phyloP scores from a whole-genome alignment of 1,284 basidiomycete genomes.

The Schizophyllum amplum region DNA sequence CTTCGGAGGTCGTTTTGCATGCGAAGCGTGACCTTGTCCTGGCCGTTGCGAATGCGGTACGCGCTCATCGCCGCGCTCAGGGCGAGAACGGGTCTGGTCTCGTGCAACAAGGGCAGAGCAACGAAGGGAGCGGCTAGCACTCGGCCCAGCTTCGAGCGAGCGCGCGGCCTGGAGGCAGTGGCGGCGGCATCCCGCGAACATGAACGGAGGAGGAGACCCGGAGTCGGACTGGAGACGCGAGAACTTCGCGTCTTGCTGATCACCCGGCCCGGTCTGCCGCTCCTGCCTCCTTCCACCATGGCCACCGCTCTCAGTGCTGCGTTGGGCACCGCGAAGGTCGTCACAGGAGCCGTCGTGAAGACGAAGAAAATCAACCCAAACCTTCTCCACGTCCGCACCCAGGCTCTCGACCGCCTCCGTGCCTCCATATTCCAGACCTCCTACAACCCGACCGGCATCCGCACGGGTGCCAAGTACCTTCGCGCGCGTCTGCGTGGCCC shows the following conservation, averaged over 20 bases:
- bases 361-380: background rate
- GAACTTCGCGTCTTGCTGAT: background rate
- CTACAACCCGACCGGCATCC: constrained; percentile 70
- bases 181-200: background rate
- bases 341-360: background rate
- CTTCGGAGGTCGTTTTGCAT: background rate
- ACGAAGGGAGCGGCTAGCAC: background rate
- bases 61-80: no score
- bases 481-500: constrained; percentile 69
- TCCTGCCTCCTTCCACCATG: background rate
- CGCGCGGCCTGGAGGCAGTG: background rate
- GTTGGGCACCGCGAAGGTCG: background rate
- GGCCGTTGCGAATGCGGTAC: no score
- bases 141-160: background rate
- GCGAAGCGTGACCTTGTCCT: no score
- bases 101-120: background rate
- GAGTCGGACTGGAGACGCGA: background rate
- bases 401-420: constrained; percentile 46
- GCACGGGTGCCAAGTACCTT: constrained; percentile 84
- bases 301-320: background rate
- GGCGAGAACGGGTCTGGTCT: no score
- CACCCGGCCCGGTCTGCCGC: no score
- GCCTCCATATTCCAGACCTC: constrained; percentile 76
- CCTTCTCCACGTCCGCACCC: background rate
- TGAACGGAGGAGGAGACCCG: background rate